phyloP scores from a whole-genome alignment of 331 rosid genomes.

The Quercus phellos region DNA sequence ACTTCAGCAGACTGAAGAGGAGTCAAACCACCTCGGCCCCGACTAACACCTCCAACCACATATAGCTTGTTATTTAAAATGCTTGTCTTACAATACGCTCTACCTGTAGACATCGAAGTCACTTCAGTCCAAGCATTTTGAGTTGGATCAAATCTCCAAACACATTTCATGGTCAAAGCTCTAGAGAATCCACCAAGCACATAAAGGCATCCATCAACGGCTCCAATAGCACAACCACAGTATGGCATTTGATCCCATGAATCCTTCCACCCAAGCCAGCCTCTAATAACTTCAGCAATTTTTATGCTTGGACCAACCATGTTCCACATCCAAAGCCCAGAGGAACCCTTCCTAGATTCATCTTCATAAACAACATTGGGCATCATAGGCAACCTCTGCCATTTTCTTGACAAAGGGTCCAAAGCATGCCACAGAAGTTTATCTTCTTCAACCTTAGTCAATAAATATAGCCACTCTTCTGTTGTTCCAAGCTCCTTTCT shows the following conservation, averaged over 20 bases:
- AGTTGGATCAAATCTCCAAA: constrained; percentile 70
- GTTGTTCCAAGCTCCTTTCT: constrained; percentile 74
- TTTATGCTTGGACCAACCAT: constrained; percentile 62
- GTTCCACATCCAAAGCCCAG: constrained; percentile 67
- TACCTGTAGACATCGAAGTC: constrained; percentile 66
- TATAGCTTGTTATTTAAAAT: constrained; percentile 77
- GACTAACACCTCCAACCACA: constrained; percentile 92
- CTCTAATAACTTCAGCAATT: constrained; percentile 68
- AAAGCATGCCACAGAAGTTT: constrained; percentile 69
- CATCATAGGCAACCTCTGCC: constrained; percentile 88
- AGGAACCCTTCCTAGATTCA: constrained; percentile 43
- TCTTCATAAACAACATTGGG: constrained; percentile 55
- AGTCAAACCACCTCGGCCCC: constrained; percentile 66
- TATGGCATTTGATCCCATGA: constrained; percentile 75
- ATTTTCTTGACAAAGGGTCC: constrained; percentile 64
- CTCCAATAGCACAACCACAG: constrained; percentile 83
- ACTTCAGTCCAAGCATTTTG: constrained; percentile 67
- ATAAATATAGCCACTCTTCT: constrained; percentile 85
- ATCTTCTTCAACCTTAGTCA: constrained; percentile 67
- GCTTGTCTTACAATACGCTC: constrained; percentile 89
- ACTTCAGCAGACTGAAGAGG: constrained; percentile 96
- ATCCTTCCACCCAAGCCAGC: constrained; percentile 75
- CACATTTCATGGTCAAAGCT: constrained; percentile 70
- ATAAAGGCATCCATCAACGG: constrained; percentile 77
- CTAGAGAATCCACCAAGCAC: constrained; percentile 89